A percentile compares a stretch with the other conserved stretches of the same genome.
These are phyloP conservation scores for Garcia nutans DNA, from an alignment of 345 rosid genomes.

Conservation along the genomic window DNA sequence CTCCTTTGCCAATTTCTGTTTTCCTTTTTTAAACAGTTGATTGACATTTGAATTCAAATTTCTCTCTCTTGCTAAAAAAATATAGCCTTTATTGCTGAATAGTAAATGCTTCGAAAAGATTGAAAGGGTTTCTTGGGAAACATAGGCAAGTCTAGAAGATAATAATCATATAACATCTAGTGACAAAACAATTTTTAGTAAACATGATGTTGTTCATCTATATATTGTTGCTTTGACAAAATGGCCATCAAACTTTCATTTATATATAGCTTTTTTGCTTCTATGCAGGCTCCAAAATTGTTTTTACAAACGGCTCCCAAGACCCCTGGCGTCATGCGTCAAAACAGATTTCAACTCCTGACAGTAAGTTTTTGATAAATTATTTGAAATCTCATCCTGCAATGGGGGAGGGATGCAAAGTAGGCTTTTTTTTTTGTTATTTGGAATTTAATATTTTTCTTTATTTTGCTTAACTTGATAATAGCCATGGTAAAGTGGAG, in stretches of 20 bases:
- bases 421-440: background rate
- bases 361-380: conserved; percentile 43
- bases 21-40: background rate
- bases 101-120: background rate
- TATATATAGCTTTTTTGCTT: conserved; percentile 2
- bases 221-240: background rate
- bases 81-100: background rate
- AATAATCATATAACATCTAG: too few species aligned
- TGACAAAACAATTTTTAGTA: background rate
- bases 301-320: conserved; percentile 83
- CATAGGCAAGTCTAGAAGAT: background rate
- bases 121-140: background rate
- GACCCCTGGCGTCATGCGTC: conserved; percentile 99
- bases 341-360: conserved; percentile 65
- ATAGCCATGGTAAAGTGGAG: background rate
- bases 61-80: background rate
- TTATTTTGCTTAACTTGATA: background rate
- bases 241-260: background rate
- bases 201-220: background rate
- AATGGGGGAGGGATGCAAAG: background rate
- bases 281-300: conserved; percentile 69
- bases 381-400: background rate
- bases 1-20: background rate
- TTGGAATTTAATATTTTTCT: background rate
- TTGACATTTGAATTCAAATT: background rate